Conservation (phyloP, 768 basidiomycete genomes). For the Hirschioporus abietinus region DNA sequence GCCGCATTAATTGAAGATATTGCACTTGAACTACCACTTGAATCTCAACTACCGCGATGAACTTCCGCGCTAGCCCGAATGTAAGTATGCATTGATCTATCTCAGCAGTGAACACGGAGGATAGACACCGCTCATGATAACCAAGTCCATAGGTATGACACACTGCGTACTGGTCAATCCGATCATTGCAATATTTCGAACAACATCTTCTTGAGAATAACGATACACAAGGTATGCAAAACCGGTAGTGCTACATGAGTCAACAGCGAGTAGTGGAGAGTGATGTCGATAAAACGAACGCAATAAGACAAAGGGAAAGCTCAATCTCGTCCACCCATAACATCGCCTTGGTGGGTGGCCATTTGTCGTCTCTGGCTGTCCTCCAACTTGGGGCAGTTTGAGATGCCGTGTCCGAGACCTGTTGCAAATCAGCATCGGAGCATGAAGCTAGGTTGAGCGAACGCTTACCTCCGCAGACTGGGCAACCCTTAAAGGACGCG, state of each 20-base stretch:
- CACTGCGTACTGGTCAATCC: background rate
- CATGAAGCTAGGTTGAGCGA: background rate
- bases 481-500: conserved; percentile 79
- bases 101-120: too few relatives aligned
- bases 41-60: too few relatives aligned
- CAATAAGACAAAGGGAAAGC: background rate
- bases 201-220: background rate
- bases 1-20: too few relatives aligned
- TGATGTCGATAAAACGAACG: too few relatives aligned
- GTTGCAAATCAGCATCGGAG: conserved; percentile 5
- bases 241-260: background rate
- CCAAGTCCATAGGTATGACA: background rate
- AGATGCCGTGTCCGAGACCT: conserved; percentile 92
- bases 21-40: too few relatives aligned
- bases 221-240: background rate
- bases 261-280: background rate
- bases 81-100: too few relatives aligned
- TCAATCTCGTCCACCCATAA: conserved; percentile 57
- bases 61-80: too few relatives aligned
- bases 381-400: conserved; percentile 95
- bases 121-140: too few relatives aligned
- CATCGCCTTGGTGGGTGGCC: conserved; percentile 73
- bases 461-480: conserved; percentile 84
- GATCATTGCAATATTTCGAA: background rate
- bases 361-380: conserved; percentile 87